Evolutionary conservation across 1,284 basidiomycete species (phyloP).

Genomic region (Ceratobasidium sp.): DNA sequence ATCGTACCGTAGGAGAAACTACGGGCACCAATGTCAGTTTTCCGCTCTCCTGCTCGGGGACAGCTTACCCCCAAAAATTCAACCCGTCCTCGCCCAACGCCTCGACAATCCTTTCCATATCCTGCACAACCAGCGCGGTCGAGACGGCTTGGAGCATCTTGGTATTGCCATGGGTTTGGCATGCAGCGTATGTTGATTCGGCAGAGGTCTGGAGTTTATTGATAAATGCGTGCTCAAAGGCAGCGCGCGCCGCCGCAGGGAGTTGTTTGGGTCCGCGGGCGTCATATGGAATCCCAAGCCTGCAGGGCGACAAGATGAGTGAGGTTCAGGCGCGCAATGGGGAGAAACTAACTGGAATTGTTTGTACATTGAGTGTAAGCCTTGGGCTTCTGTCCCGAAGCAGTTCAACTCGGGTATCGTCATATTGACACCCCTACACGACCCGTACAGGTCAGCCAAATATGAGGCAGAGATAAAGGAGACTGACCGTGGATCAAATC

Average conservation of each 20-base stretch:
- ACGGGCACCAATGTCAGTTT: not conserved
- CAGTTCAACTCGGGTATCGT: slow-evolving; percentile 9
- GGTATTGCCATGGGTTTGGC: slow-evolving; percentile 20
- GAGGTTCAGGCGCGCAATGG: not conserved
- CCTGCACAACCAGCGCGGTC: slow-evolving; percentile 32
- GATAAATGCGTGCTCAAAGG: slow-evolving; percentile 4
- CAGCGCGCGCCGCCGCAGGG: slow-evolving; percentile 17
- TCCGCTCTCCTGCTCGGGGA: not conserved
- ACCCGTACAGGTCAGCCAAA: not conserved
- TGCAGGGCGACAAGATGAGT: not conserved
- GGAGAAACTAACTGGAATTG: slow-evolving; percentile 4
- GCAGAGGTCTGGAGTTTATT: not conserved
- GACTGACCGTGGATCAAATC: no score
- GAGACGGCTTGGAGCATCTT: slow-evolving; percentile 20
- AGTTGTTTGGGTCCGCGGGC: slow-evolving; percentile 13
- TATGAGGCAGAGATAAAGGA: slow-evolving; percentile 41
- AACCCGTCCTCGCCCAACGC: slow-evolving; percentile 43
- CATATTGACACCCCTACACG: slow-evolving; percentile 24
- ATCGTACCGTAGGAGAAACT: slow-evolving; percentile 50
- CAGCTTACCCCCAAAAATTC: slow-evolving; percentile 50
- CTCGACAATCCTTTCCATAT: slow-evolving; percentile 35
- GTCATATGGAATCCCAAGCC: slow-evolving; percentile 30
- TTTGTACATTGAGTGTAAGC: slow-evolving; percentile 17
- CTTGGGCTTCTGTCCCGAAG: slow-evolving; percentile 21
- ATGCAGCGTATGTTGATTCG: slow-evolving; percentile 7